Evolutionary conservation across 2,329 filamentous ascomycete genomes (phyloP), one percentile per base, ranked within the genome.

Genomic region (Teratosphaeria pseudoeucalypti): DNA sequence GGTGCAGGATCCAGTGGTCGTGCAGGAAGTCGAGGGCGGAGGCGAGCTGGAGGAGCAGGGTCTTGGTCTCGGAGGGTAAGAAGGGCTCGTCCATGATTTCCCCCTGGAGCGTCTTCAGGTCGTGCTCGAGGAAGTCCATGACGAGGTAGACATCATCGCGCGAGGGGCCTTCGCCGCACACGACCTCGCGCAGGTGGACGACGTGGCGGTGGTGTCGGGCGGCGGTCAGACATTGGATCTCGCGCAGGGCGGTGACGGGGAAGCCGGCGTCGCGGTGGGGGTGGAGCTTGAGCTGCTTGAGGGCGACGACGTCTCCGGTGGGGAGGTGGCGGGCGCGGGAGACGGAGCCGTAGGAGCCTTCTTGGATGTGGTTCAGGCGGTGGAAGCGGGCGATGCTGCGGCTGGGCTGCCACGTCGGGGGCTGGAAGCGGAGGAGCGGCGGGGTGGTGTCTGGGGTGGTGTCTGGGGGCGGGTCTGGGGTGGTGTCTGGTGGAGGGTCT

Each of bases 81-180:
- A 99, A 99, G 0, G 92, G 91, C 71, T 96, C 90, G 57, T 87
- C 83, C 90, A 97, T 96, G 16, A 39, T 19, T 71, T 95, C 89
- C 74, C 95, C 89, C 64, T 96, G 88, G 60, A 99, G 82, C 58
- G 88, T 89, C 75, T 95, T 95, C 60, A 99, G 85, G 71, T 99
- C 94, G 79, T 99, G 94, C 78, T 97, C 92, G 68, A 96, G 81
- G 75, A 97, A 99, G 71, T 96, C 92, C 81, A 99, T 92, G 63
- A 97, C 94, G 60, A 99, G 84, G 73, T 90, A 95, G 65, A 96
- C 87, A 76, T 87, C 83, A 62, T 81, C 78, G 47, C 34, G 63
- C 39, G 43, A 60, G 14, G 60, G 58, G 11, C 62, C 63, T 52
- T 67, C 64, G 6, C 71, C 70, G 9, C 61, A 66, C 0, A 97